Conservation (phyloP, 2,329 filamentous ascomycete species). For the Fusarium concolor region DNA sequence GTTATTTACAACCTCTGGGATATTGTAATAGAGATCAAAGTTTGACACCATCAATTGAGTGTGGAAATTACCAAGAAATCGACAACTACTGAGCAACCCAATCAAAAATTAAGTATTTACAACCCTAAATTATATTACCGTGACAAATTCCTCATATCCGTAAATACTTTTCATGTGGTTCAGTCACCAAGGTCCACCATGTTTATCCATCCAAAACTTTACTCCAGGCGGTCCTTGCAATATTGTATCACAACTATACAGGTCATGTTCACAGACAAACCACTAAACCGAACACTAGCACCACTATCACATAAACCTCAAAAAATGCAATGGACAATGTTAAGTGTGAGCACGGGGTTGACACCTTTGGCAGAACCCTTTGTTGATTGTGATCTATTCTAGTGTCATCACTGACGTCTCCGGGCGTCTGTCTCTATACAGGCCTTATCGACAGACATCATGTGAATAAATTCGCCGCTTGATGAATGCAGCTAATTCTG, state of each 20-base stretch:
- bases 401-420: slow-evolving; percentile 40
- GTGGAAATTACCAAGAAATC: no score
- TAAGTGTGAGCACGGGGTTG: slow-evolving; percentile 1
- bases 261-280: background rate
- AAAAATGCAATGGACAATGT: background rate
- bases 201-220: no score
- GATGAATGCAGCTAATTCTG: slow-evolving; percentile 4
- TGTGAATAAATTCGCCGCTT: slow-evolving; percentile 3
- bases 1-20: no score
- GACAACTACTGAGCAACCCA: no score
- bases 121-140: no score
- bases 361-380: slow-evolving; percentile 19
- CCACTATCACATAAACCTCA: background rate
- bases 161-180: no score
- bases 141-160: no score
- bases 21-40: no score
- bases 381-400: slow-evolving; percentile 26
- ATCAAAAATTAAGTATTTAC: no score
- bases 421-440: slow-evolving; percentile 44
- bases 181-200: no score
- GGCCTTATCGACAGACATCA: slow-evolving; percentile 6
- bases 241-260: background rate
- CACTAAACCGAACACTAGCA: background rate
- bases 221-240: background rate
- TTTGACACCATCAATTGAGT: no score